phyloP scores from a whole-genome alignment of 805 yeast species.

The Candida verbasci region DNA sequence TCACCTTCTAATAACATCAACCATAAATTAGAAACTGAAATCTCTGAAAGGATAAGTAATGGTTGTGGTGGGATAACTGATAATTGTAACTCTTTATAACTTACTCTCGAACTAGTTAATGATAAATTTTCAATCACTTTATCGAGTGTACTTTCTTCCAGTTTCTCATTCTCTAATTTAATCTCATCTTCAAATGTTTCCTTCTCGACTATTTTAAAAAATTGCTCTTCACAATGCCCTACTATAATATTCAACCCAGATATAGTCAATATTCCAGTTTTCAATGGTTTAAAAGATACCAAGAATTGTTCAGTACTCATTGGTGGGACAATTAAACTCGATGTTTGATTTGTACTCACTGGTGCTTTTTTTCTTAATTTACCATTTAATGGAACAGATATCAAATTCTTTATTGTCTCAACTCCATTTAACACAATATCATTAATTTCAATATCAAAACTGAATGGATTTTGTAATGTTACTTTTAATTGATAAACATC shows the following conservation, averaged over 20 bases:
- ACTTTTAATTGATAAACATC: constrained; percentile 59
- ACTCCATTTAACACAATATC: constrained; percentile 35
- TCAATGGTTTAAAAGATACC: constrained; percentile 45
- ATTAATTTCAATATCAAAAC: constrained; percentile 62
- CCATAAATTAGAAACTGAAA: constrained; percentile 59
- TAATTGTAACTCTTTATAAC: constrained; percentile 18
- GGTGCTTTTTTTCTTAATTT: constrained; percentile 1
- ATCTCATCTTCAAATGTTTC: background rate
- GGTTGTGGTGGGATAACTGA: constrained; percentile 55
- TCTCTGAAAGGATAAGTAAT: constrained; percentile 45
- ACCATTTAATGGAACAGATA: constrained; percentile 3
- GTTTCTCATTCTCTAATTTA: constrained; percentile 1
- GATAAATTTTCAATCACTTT: constrained; percentile 22
- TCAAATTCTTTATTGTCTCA: constrained; percentile 18
- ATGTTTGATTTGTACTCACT: background rate
- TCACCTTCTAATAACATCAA: constrained; percentile 81
- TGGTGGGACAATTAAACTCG: constrained; percentile 20
- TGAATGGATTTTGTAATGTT: constrained; percentile 72
- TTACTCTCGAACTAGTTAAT: constrained; percentile 15
- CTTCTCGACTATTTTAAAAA: constrained; percentile 36
- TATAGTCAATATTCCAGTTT: constrained; percentile 46
- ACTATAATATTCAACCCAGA: constrained; percentile 49
- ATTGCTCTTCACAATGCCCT: constrained; percentile 45
- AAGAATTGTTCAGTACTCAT: constrained; percentile 31
- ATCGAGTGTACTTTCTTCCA: constrained; percentile 1